Base-by-base conservation (phyloP, 2,329 filamentous ascomycete species). In the Aureobasidium sp. region DNA sequence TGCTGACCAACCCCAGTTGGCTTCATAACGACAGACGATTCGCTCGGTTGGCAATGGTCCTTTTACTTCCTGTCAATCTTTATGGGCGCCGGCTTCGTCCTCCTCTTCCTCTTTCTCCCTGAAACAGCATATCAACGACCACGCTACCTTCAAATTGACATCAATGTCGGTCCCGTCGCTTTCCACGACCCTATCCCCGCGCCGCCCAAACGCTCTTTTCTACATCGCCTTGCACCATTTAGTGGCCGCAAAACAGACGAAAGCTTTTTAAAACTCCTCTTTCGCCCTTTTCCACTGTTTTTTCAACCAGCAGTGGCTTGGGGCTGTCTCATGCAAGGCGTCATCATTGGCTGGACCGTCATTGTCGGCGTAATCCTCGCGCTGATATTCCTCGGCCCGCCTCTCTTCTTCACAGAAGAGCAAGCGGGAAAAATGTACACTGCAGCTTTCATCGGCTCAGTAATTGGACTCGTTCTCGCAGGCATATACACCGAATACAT, bases 301-400 rank as follows among this genome's bases (percentile, higher is more conserved):
- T 73, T 88, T 6, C 91, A 97, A 71, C 92, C 91, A 0, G 90
- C 89, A 9, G 90, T 97, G 67, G 75, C 95, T 42, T 96, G 91
- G 89, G 81, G 82, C 14, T 85, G 83, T 69, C 79, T 97, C 3
- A 90, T 92, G 60, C 92, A 96, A 79, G 92, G 92, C 17, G 85
- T 89, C 5, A 84, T 96, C 70, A 96, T 97, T 70, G 93, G 92
- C 66, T 97, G 93, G 92, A 96, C 92, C 1, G 90, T 97, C 17
- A 90, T 97, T 70, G 93, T 96, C 66, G 89, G 90, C 62, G 87
- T 94, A 65, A 85, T 94, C 67, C 78, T 95, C 52, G 89, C 87
- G 17, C 84, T 87, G 64, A 87, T 95, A 66, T 93, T 94, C 77
- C 82, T 95, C 49, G 87, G 87, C 1, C 87, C 88, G 1, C 90